phyloP scores from a whole-genome alignment of 441 rosid species.

The Flueggea neowawraea region DNA sequence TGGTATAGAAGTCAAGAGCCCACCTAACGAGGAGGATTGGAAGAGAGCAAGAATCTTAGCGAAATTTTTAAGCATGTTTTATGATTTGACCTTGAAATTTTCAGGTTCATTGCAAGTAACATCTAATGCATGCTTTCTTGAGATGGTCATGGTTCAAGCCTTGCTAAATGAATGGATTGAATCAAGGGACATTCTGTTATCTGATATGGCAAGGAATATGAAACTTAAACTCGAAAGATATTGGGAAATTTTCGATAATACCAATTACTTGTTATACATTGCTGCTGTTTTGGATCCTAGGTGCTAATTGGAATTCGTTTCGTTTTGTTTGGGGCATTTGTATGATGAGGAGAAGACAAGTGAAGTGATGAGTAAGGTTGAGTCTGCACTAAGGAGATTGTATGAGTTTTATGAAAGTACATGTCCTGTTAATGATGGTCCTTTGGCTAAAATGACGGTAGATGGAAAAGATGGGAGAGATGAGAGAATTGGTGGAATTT shows the following conservation, averaged over 20 bases:
- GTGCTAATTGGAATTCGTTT: neutral
- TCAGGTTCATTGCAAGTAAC: neutral
- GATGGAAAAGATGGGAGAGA: too few species aligned
- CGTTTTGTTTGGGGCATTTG: neutral
- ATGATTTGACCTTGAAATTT: neutral
- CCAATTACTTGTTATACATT: neutral
- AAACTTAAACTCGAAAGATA: neutral
- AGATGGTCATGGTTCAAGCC: neutral
- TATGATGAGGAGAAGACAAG: neutral
- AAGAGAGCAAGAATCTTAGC: neutral
- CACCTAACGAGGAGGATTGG: neutral
- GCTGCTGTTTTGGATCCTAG: neutral
- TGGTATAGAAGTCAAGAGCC: neutral
- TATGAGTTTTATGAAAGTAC: neutral
- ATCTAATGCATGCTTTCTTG: neutral
- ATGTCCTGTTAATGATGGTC: too few species aligned
- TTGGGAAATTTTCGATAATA: neutral
- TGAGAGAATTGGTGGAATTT: neutral
- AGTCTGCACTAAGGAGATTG: neutral
- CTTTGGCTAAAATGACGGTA: too few species aligned
- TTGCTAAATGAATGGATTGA: too few species aligned
- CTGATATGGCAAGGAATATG: neutral
- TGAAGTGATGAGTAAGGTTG: neutral
- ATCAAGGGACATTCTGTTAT: neutral
- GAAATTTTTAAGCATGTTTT: neutral